Conservation (phyloP, 2,329 filamentous ascomycete species). For the Phoma sp. region DNA sequence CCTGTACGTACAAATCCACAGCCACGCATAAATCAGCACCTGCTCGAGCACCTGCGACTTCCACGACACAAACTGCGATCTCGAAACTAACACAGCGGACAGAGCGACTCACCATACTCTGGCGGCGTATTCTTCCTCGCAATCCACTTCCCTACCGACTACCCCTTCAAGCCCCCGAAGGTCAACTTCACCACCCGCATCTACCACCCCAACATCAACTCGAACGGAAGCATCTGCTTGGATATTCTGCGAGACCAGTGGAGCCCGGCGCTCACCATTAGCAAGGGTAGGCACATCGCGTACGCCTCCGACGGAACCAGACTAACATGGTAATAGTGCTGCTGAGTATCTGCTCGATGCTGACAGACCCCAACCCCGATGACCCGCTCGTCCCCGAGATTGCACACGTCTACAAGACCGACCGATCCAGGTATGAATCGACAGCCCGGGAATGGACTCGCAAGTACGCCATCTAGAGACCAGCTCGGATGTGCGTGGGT, state of each 20-base stretch:
- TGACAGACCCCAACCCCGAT: slow-evolving; percentile 99
- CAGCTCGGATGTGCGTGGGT: slow-evolving; percentile 21
- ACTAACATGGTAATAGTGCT: slow-evolving; percentile 69
- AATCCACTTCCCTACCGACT: slow-evolving; percentile 99
- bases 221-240: slow-evolving; percentile 97
- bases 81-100: slow-evolving; percentile 41
- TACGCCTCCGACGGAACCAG: neutral
- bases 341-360: slow-evolving; percentile 99
- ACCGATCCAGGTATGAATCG: slow-evolving; percentile 92
- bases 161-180: slow-evolving; percentile 99
- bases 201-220: slow-evolving; percentile 99
- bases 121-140: slow-evolving; percentile 98
- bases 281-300: slow-evolving; percentile 74
- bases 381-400: slow-evolving; percentile 99
- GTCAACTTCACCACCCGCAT: slow-evolving; percentile 99
- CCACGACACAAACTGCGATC: neutral
- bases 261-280: slow-evolving; percentile 98
- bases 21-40: neutral
- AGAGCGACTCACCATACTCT: slow-evolving; percentile 96
- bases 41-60: slow-evolving; percentile 16
- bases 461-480: slow-evolving; percentile 89
- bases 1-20: slow-evolving; percentile 71
- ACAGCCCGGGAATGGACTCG: slow-evolving; percentile 98
- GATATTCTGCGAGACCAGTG: slow-evolving; percentile 99
- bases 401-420: slow-evolving; percentile 99